Percentiles rank a stretch among this genome's conserved stretches.
These are phyloP conservation scores for Mentha longifolia DNA, from an alignment of 257 asterid genomes.

Conservation along the genomic window DNA sequence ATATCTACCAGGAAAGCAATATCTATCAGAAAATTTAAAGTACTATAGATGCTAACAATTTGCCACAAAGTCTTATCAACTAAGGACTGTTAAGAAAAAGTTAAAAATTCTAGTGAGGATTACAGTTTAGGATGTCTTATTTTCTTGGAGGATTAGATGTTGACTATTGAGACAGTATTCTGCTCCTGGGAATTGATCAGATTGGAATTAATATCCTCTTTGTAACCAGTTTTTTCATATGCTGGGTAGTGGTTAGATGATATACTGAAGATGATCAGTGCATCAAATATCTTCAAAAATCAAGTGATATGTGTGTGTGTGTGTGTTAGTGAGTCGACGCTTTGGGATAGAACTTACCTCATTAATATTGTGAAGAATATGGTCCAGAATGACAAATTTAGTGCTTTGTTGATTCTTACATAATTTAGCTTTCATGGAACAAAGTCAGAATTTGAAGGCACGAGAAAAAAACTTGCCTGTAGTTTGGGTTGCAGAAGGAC, in stretches of 20 bases:
- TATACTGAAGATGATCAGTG: too few species aligned
- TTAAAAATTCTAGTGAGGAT: too few species aligned
- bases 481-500: slow-evolving; percentile 6
- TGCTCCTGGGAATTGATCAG: not conserved
- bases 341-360: not conserved
- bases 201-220: not conserved
- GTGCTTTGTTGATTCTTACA: not conserved
- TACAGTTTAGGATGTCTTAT: not conserved
- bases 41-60: too few species aligned
- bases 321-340: not conserved
- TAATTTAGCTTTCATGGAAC: not conserved
- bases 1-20: too few species aligned
- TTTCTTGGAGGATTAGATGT: not conserved
- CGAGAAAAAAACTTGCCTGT: not conserved
- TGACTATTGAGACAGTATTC: not conserved
- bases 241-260: too few species aligned
- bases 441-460: not conserved
- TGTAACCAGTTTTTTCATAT: too few species aligned
- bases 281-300: too few species aligned
- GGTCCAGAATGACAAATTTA: not conserved
- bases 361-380: not conserved
- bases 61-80: too few species aligned
- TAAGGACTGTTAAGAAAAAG: too few species aligned
- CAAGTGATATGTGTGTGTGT: too few species aligned
- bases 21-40: too few species aligned